These are phyloP conservation scores for Phaffia tasmanica DNA, from an alignment of 768 basidiomycete genomes.

Conservation along the genomic window DNA sequence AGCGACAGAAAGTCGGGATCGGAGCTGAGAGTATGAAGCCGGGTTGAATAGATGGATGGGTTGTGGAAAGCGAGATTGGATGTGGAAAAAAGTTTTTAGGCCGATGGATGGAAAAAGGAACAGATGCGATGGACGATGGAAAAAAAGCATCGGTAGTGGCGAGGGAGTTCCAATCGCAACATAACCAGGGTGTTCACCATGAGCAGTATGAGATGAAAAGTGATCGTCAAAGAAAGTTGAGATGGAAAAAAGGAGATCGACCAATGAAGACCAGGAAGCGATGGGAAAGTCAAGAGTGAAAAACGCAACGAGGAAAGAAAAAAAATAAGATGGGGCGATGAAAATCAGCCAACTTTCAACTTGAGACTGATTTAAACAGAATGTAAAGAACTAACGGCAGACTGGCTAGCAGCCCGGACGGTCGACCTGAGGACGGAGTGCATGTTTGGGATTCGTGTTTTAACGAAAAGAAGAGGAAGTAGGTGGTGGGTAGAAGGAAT, in stretches of 20 bases:
- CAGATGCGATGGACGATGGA: slow-evolving; percentile 6
- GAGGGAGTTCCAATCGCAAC: too few relatives aligned
- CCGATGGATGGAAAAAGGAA: not conserved
- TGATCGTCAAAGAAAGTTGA: too few relatives aligned
- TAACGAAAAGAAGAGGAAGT: slow-evolving; percentile 44
- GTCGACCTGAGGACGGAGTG: slow-evolving; percentile 36
- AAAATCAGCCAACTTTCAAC: not conserved
- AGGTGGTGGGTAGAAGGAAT: slow-evolving; percentile 40
- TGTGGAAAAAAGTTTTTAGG: too few relatives aligned
- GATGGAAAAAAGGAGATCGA: not conserved
- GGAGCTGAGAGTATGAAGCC: slow-evolving; percentile 29
- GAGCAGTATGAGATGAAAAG: too few relatives aligned
- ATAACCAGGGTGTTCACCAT: not conserved
- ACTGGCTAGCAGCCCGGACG: slow-evolving; percentile 32
- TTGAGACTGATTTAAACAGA: not conserved
- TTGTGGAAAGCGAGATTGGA: not conserved
- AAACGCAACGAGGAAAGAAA: not conserved
- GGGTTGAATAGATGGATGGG: not conserved
- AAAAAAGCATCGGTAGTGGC: slow-evolving; percentile 1
- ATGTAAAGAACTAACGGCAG: slow-evolving; percentile 27
- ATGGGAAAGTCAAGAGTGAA: not conserved
- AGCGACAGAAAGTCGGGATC: slow-evolving; percentile 35
- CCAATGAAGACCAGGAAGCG: not conserved
- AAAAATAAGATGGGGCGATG: not conserved
- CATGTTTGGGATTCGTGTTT: slow-evolving; percentile 32